Evolutionary conservation across 202 grass and related monocot species (phyloP).

Genomic region (Alloteropsis angusta): DNA sequence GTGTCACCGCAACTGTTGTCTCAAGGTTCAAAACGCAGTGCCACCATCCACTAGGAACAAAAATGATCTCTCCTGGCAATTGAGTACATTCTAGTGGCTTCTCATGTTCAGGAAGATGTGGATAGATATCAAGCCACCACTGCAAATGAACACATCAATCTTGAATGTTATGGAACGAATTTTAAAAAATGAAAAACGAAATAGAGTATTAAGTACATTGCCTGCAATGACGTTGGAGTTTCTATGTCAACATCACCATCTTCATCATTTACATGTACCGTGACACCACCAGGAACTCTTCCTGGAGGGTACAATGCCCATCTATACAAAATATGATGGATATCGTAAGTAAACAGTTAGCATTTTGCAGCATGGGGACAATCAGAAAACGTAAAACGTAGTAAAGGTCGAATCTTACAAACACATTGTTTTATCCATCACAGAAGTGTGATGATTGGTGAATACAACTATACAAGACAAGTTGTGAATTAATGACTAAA

Average conservation of each 20-base stretch:
- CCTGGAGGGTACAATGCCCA: constrained; percentile 97
- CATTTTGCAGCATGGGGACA: neutral
- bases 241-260: constrained; percentile 93
- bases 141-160: constrained; percentile 26
- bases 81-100: constrained; percentile 95
- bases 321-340: constrained; percentile 46
- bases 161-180: neutral
- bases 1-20: constrained; percentile 79
- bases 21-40: constrained; percentile 97
- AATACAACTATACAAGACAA: neutral
- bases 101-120: constrained; percentile 62
- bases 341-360: constrained; percentile 6
- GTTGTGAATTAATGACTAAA: neutral
- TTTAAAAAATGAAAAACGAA: neutral
- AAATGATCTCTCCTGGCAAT: constrained; percentile 90
- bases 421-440: neutral
- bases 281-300: constrained; percentile 87
- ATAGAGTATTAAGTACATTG: constrained; percentile 16
- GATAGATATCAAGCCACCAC: constrained; percentile 92
- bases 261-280: constrained; percentile 88
- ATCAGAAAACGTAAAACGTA: constrained; percentile 32
- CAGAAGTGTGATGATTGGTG: neutral
- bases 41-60: constrained; percentile 99
- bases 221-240: constrained; percentile 87
- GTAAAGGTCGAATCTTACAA: neutral